phyloP scores from a whole-genome alignment of 2,329 filamentous ascomycete species.

The Karstenula rhodostoma region DNA sequence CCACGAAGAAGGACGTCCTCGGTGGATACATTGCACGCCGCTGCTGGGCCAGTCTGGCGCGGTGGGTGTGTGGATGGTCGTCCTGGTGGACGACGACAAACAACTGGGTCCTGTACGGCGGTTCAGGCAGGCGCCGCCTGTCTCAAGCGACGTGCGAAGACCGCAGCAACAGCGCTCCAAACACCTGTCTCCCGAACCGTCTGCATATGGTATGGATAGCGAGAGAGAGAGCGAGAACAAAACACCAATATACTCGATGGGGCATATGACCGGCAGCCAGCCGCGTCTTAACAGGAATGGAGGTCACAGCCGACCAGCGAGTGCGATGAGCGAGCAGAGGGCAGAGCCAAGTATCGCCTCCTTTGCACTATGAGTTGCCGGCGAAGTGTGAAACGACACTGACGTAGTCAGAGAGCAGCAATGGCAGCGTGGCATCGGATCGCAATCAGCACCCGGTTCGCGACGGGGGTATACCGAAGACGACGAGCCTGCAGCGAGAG shows the following conservation, averaged over 20 bases:
- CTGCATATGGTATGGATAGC: slow-evolving; percentile 7
- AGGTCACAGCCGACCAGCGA: slow-evolving; percentile 15
- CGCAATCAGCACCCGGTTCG: background rate
- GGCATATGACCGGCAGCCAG: slow-evolving; percentile 6
- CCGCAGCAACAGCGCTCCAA: background rate
- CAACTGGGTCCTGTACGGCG: slow-evolving; percentile 26
- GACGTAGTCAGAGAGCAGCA: slow-evolving; percentile 5
- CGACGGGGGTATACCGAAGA: background rate
- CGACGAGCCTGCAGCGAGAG: background rate
- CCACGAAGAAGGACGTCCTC: slow-evolving; percentile 65
- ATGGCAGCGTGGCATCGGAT: background rate
- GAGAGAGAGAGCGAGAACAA: slow-evolving; percentile 15
- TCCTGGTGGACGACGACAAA: slow-evolving; percentile 69
- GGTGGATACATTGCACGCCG: slow-evolving; percentile 82
- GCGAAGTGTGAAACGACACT: background rate
- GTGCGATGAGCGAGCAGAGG: slow-evolving; percentile 20
- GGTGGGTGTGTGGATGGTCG: slow-evolving; percentile 81
- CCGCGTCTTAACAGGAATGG: slow-evolving; percentile 13
- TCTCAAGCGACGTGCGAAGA: slow-evolving; percentile 34
- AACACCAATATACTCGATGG: background rate
- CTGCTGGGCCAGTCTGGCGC: slow-evolving; percentile 71
- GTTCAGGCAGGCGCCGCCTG: slow-evolving; percentile 43
- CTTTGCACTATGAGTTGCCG: slow-evolving; percentile 22
- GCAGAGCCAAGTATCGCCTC: slow-evolving; percentile 24
- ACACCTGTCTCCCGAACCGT: background rate